Evolutionary conservation across 768 basidiomycete genomes (phyloP), one percentile per base, ranked within the genome.

Genomic region (Leccinum rimulosum): DNA sequence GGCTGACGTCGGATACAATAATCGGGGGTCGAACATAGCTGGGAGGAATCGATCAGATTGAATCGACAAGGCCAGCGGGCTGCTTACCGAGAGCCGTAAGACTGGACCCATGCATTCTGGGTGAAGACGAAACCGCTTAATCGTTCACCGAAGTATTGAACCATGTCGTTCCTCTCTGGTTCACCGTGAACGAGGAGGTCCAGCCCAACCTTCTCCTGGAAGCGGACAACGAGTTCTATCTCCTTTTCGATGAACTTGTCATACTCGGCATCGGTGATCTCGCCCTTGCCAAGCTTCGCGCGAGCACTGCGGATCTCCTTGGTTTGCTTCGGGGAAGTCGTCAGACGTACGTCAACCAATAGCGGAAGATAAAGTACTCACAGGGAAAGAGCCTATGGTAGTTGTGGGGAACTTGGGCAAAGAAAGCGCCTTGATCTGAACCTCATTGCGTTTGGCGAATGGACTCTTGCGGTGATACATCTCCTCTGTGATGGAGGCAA

Each of bases 141-240:
- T 73, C 87, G 91, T 77, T 99, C 97, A 65, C 97, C 97, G 67
- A 98, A 99, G 86, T 99, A 99, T 80, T 98, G 95, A 63, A 97
- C 95, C 96, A 98, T 98, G 84, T 98, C 96, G 75, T 98, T 98
- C 70, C 96, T 87, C 82, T 99, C 96, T 55, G 96, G 91, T 77
- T 99, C 97, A 70, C 97, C 97, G 76, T 99, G 97, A 61, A 99
- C 97, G 68, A 98, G 84, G 59, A 99, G 84, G 77, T 99, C 97
- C 67, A 99, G 87, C 65, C 92, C 96, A 65, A 95, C 84, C 76
- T 85, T 87, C 82, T 98, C 96, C 77, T 99, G 97, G 93, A 98
- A 96, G 64, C 86, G 83, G 67, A 98, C 95, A 62, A 94, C 95
- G 56, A 75, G 75, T 79, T 96, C 85, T 68, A 99, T 91, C 79